Evolutionary conservation across 768 basidiomycete species (phyloP).

Genomic region (Tricholoma matsutake): DNA sequence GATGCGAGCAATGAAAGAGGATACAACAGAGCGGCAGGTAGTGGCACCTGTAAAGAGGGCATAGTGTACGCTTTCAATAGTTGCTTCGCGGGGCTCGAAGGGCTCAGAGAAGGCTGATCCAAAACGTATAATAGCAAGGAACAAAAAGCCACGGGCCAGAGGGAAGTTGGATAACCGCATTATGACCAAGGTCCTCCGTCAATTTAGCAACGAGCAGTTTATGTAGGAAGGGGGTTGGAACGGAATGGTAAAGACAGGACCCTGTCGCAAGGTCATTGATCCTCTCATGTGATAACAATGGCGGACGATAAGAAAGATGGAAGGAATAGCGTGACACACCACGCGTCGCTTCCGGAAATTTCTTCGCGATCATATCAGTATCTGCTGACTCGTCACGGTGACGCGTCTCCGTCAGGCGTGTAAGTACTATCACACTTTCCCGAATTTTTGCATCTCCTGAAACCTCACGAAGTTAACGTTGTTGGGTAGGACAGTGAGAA

Average conservation of each 20-base stretch:
- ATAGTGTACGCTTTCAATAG: not conserved
- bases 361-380: too few species aligned
- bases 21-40: not conserved
- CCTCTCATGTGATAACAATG: not conserved
- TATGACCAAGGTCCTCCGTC: not conserved
- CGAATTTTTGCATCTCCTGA: too few species aligned
- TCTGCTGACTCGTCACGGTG: too few species aligned
- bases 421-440: too few species aligned
- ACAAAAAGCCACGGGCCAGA: not conserved
- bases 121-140: not conserved
- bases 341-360: too few species aligned
- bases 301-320: too few species aligned
- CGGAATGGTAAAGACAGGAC: too few species aligned
- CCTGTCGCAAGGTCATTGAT: not conserved
- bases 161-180: not conserved
- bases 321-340: too few species aligned
- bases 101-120: not conserved
- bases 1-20: not conserved
- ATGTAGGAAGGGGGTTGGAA: not conserved
- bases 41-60: not conserved
- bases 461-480: too few species aligned
- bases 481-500: too few species aligned
- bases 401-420: too few species aligned
- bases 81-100: not conserved
- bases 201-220: not conserved